Evolutionary conservation across 345 rosid genomes (phyloP).

Genomic region (Ricinus communis): DNA sequence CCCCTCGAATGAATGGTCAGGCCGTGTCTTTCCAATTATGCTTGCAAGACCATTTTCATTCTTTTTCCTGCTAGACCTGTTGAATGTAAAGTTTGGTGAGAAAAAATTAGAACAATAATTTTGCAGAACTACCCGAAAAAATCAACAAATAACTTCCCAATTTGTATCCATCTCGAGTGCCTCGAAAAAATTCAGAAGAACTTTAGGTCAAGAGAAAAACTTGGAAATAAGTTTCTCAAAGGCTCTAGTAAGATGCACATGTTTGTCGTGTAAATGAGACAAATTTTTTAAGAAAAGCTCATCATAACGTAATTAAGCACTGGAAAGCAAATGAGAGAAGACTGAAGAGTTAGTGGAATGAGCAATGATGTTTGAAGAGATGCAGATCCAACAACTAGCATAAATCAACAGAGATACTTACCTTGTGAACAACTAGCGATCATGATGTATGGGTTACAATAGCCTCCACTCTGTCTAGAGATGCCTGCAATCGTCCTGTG

Average conservation of each 20-base stretch:
- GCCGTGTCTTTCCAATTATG: not conserved
- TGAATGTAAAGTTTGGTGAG: slow-evolving; percentile 4
- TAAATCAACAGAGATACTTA: not conserved
- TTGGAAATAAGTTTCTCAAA: not conserved
- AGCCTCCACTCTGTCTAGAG: slow-evolving; percentile 82
- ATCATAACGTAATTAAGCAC: not conserved
- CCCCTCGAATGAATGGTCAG: not conserved
- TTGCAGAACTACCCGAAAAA: not conserved
- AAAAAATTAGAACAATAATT: not conserved
- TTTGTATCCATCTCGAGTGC: not conserved
- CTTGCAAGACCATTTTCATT: not conserved
- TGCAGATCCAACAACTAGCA: not conserved
- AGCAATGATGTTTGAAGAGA: not conserved
- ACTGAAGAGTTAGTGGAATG: not conserved
- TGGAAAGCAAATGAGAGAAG: too few species aligned
- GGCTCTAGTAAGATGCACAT: not conserved
- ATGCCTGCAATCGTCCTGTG: slow-evolving; percentile 78
- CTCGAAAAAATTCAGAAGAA: not conserved
- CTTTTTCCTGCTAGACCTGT: slow-evolving; percentile 3
- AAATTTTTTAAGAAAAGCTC: too few species aligned
- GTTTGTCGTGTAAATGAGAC: not conserved
- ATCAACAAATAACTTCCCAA: not conserved
- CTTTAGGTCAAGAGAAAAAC: not conserved
- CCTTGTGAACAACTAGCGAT: slow-evolving; percentile 1
- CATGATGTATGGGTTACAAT: slow-evolving; percentile 51